Evolutionary conservation across 352 stramenopile genomes (phyloP), one percentile per base, ranked within the genome.

Genomic region (Elongisporangium undulatum): DNA sequence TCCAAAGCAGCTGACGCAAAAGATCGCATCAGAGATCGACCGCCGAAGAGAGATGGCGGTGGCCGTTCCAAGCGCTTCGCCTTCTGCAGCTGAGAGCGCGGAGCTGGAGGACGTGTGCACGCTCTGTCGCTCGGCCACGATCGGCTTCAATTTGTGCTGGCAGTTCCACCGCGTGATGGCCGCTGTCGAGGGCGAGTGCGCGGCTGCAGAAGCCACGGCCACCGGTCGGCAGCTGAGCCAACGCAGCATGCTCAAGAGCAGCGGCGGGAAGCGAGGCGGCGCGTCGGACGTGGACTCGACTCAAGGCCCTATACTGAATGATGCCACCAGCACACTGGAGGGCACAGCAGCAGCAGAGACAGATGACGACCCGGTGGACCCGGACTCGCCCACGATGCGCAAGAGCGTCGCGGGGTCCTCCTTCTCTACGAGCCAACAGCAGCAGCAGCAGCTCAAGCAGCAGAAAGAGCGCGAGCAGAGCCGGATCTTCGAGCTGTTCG

Each of bases 81-180:
- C 34, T 1, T 16, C 13, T 45, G 13, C 34, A 45, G 34, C 12
- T 16, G 49, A 55, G 20, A 51, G 9, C 4, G 51, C 24, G 16
- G 48, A 62, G 49, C 57, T 21, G 16, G 19, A 38, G 3, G 49
- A 50, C n/a, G 50, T 55, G 10, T 86, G 74, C 39, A 62, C 62
- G 2, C 62, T 90, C 15, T 90, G 81, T 22, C 72, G 77, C 51
- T 87, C 81, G 7, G 74, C 78, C 0, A 87, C 70, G 19, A 76
- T 86, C 19, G 68, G 77, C 20, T 85, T 87, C 68, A 85, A 88
- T 53, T 55, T 90, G 5, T 90, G 81, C 65, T 75, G 64, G 34
- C 77, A 90, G 62, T 79, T 82, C 55, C 75, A 75, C 16, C 52
- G 70, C 10, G 81, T 90, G 3, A 82, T 89, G 53, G 55, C 66